phyloP scores from a whole-genome alignment of 768 basidiomycete genomes.

The Naganishia randhawae region DNA sequence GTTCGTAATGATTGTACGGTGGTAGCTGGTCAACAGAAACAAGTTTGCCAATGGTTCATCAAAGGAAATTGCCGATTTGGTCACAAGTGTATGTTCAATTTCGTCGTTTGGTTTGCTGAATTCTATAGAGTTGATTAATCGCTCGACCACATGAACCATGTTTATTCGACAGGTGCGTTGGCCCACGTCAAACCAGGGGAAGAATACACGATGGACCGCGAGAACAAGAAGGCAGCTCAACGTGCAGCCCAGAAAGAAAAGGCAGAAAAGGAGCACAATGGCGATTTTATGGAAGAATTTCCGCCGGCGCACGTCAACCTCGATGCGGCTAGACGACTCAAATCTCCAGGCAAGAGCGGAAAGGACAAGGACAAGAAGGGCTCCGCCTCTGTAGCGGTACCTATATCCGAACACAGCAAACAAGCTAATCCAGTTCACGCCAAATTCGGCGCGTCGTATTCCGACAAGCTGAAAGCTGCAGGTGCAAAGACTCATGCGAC shows the following conservation, averaged over 20 bases:
- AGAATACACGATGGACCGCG: slow-evolving; percentile 89
- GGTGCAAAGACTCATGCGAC: background rate
- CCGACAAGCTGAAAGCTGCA: slow-evolving; percentile 16
- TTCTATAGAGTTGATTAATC: slow-evolving; percentile 19
- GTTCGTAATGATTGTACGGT: background rate
- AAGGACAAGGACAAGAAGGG: slow-evolving; percentile 5
- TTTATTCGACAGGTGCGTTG: slow-evolving; percentile 68
- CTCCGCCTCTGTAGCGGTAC: slow-evolving; percentile 7
- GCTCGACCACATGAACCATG: background rate
- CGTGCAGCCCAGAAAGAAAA: slow-evolving; percentile 27
- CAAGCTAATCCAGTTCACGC: slow-evolving; percentile 5
- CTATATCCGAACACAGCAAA: background rate
- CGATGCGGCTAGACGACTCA: background rate
- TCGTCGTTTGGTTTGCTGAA: background rate
- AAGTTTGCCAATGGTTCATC: slow-evolving; percentile 57
- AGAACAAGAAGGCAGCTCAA: slow-evolving; percentile 69
- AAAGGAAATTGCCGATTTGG: slow-evolving; percentile 86
- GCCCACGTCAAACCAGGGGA: slow-evolving; percentile 93
- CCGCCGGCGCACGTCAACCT: slow-evolving; percentile 18
- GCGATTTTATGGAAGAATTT: slow-evolving; percentile 19
- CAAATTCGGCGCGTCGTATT: slow-evolving; percentile 10
- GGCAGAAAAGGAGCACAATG: slow-evolving; percentile 22
- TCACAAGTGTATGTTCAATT: slow-evolving; percentile 50
- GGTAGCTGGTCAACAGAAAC: slow-evolving; percentile 46
- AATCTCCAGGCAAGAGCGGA: slow-evolving; percentile 9